Conservation (phyloP, 495 filamentous ascomycete genomes). For the Jackrogersella multiformis region DNA sequence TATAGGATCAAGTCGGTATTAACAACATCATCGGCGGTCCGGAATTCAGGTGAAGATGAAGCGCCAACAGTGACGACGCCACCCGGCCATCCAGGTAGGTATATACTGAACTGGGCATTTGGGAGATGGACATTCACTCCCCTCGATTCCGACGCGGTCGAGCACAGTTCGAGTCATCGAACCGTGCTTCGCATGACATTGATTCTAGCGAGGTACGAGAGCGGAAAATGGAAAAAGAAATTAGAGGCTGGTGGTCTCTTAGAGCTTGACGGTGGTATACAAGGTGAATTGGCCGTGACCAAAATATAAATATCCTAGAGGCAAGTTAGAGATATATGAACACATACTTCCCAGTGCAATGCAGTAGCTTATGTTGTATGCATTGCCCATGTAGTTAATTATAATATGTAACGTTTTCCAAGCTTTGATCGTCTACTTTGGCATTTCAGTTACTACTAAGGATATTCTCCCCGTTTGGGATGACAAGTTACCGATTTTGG, state of each 20-base stretch:
- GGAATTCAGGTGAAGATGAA: constrained; percentile 66
- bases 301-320: constrained; percentile 55
- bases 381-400: too few species aligned
- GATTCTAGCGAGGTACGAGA: constrained; percentile 85
- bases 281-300: constrained; percentile 55
- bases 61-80: constrained; percentile 10
- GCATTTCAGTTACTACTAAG: too few species aligned
- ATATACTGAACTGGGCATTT: constrained; percentile 98
- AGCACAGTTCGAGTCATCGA: constrained; percentile 58
- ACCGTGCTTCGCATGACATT: constrained; percentile 79
- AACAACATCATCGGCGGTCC: constrained; percentile 64
- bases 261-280: constrained; percentile 54
- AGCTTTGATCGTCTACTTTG: too few species aligned
- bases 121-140: constrained; percentile 90
- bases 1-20: constrained; percentile 95
- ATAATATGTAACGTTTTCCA: too few species aligned
- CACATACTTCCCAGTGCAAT: not conserved
- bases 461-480: too few species aligned
- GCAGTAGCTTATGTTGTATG: too few species aligned
- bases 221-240: constrained; percentile 87
- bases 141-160: constrained; percentile 53
- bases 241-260: constrained; percentile 70
- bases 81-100: constrained; percentile 51
- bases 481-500: too few species aligned
- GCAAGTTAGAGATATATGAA: constrained; percentile 11